Base-by-base conservation (phyloP, 331 rosid genomes). In the Phaseolus coccineus region DNA sequence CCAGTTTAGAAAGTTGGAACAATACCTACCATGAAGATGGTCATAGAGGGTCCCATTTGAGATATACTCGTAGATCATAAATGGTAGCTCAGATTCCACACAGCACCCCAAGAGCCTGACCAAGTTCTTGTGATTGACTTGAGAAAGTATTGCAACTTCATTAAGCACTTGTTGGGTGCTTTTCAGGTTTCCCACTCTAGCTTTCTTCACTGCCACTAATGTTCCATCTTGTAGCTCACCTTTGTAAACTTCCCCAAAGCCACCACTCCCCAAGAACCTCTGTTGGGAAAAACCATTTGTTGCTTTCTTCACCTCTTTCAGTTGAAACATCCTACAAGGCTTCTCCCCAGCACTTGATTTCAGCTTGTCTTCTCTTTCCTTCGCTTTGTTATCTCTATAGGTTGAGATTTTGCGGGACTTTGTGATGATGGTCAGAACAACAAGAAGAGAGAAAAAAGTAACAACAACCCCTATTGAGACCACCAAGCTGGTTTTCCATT, bases 11-110 rank as follows among this genome's bases (percentile, higher is more conserved):
- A 93, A 93, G 44, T 84, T 82, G 13, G 91, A 52, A 63, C 69
- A 33, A 74, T 81, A 84, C 88, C 82, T 90, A 7, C 93, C 96
- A 25, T 91, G 93, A 78, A 96, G 79, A 90, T 96, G 98, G 73
- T 89, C 93, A 79, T 92, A 86, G 71, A 96, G 96, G 19, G 99
- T 96, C 50, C 99, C 99, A 27, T 96, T 96, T 51, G 99, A 82
- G 82, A 96, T 89, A 86, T 85, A 91, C 85, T 96, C 99, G 65
- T 93, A 91, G 81, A 96, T 84, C 99, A 96, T 93, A 82, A 96
- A 66, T 6, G 99, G 99, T 67, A 83, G 97, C 76, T 90, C 92
- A 12, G 94, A 86, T 80, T 96, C 98, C 69, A 91, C 81, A 57
- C 99, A 96, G 42, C 97, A 93, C 1, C 99, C 99, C 25, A 96